Conservation (phyloP, 768 basidiomycete species). For the Tricholoma saponaceum region DNA sequence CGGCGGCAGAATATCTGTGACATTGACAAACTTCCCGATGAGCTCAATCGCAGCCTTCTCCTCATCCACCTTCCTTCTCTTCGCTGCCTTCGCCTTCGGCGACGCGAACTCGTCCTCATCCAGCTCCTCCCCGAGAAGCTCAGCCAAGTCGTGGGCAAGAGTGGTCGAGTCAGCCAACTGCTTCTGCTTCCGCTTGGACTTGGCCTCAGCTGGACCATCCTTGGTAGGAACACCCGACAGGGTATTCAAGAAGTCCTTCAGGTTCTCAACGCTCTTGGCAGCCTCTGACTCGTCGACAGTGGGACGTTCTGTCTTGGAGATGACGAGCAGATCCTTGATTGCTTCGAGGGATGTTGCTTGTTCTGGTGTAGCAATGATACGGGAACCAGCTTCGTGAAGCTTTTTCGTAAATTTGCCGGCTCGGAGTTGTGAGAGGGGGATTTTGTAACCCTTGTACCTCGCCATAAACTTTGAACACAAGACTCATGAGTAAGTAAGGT, state of each 20-base stretch:
- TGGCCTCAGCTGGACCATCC: neutral
- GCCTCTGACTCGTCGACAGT: constrained; percentile 27
- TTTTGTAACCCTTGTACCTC: constrained; percentile 70
- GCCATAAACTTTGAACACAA: constrained; percentile 52
- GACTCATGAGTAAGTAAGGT: neutral
- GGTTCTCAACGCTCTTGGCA: constrained; percentile 16
- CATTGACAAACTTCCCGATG: constrained; percentile 63
- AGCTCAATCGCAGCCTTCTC: constrained; percentile 23
- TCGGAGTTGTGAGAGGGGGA: constrained; percentile 52
- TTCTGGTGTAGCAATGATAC: constrained; percentile 36
- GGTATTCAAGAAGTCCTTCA: constrained; percentile 9
- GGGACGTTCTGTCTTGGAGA: constrained; percentile 32
- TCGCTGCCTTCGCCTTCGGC: constrained; percentile 8
- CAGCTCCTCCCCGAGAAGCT: constrained; percentile 19
- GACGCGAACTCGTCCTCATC: constrained; percentile 18
- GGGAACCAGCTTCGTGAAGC: constrained; percentile 41
- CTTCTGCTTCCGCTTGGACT: neutral
- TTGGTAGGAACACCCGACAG: neutral
- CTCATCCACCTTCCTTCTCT: constrained; percentile 19
- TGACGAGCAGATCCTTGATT: constrained; percentile 31
- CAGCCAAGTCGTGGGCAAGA: constrained; percentile 9
- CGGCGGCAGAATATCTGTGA: constrained; percentile 74
- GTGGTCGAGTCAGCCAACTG: neutral
- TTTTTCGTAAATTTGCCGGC: constrained; percentile 31
- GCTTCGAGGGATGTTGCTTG: constrained; percentile 30